phyloP scores from a whole-genome alignment of 495 filamentous ascomycete species.

The Hypoxylon lenormandii region DNA sequence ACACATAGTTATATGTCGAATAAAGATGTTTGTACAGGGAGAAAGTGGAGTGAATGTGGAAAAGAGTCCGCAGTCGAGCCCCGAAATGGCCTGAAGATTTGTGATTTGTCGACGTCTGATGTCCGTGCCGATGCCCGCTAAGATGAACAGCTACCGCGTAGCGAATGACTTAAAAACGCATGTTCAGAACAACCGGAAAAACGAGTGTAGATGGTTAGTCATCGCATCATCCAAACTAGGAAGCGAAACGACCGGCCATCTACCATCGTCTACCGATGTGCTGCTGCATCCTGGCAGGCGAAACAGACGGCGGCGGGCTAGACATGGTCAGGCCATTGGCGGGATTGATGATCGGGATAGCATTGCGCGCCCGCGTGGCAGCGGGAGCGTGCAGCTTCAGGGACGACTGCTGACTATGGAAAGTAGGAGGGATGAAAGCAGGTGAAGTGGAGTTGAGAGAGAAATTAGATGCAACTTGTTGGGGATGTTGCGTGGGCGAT shows the following conservation, averaged over 20 bases:
- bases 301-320: constrained; percentile 91
- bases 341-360: constrained; percentile 98
- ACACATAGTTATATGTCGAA: constrained; percentile 52
- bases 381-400: constrained; percentile 88
- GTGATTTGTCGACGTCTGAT: constrained; percentile 49
- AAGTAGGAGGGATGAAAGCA: constrained; percentile 72
- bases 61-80: constrained; percentile 44
- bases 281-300: constrained; percentile 88
- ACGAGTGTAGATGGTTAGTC: constrained; percentile 39
- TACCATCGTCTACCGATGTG: constrained; percentile 67
- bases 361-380: constrained; percentile 88
- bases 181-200: constrained; percentile 48
- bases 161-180: constrained; percentile 50
- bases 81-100: constrained; percentile 41
- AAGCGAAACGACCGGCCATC: constrained; percentile 47
- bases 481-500: constrained; percentile 78
- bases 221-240: constrained; percentile 41
- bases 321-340: constrained; percentile 86
- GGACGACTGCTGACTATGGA: constrained; percentile 63
- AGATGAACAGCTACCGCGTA: constrained; percentile 50
- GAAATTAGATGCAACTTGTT: constrained; percentile 79
- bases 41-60: constrained; percentile 42
- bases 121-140: constrained; percentile 50
- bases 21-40: constrained; percentile 53
- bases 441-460: constrained; percentile 81